phyloP scores from a whole-genome alignment of 2,329 filamentous ascomycete species.

The Penicillium carneum region DNA sequence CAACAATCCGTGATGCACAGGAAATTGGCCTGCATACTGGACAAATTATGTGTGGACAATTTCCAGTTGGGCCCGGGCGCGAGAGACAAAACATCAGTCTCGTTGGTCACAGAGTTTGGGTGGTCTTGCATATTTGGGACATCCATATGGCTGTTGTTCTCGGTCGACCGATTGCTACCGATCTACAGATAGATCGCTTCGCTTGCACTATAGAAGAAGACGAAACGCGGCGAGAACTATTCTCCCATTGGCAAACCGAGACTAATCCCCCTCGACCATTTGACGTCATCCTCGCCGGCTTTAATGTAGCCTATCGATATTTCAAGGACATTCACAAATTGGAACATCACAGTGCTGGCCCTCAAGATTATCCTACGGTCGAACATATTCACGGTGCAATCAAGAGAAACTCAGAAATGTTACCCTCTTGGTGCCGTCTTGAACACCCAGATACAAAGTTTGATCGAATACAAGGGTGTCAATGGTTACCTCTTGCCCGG shows the following conservation, averaged over 20 bases:
- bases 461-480: conserved; percentile 21
- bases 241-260: conserved; percentile 14
- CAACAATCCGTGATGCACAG: conserved; percentile 31
- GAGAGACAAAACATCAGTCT: not conserved
- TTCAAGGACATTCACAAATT: too few species aligned
- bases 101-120: conserved; percentile 25
- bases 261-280: too few species aligned
- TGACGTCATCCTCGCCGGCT: too few species aligned
- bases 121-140: conserved; percentile 34
- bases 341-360: too few species aligned
- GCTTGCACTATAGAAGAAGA: conserved; percentile 19
- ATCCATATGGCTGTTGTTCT: conserved; percentile 34
- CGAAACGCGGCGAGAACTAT: conserved; percentile 6
- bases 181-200: conserved; percentile 23
- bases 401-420: conserved; percentile 14
- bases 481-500: conserved; percentile 29
- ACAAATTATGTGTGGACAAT: not conserved
- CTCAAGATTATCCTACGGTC: conserved; percentile 18
- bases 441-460: conserved; percentile 26
- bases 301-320: too few species aligned
- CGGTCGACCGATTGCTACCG: conserved; percentile 27
- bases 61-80: not conserved
- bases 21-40: conserved; percentile 32
- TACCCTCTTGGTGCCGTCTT: conserved; percentile 30
- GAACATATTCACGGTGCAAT: conserved; percentile 23